Conservation (phyloP, 2,329 filamentous ascomycete species). For the Albifimbria verrucaria region DNA sequence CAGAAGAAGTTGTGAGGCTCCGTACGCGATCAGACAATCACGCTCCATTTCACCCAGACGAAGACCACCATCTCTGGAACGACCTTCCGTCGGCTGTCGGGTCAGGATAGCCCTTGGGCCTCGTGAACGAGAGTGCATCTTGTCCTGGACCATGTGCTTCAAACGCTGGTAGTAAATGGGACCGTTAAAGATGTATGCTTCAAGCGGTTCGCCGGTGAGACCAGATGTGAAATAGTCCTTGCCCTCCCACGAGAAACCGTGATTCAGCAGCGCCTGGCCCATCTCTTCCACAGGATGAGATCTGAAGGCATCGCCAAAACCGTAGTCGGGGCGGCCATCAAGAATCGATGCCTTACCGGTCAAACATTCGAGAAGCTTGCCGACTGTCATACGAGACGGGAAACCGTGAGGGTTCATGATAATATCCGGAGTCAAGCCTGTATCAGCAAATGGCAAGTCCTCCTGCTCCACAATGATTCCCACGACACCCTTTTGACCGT, state of each 20-base stretch:
- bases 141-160: constrained; percentile 99
- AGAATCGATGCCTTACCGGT: constrained; percentile 92
- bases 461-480: constrained; percentile 96
- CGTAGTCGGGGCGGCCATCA: constrained; percentile 82
- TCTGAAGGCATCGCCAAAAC: constrained; percentile 76
- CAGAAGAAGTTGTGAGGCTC: constrained; percentile 84
- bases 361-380: constrained; percentile 92
- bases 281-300: constrained; percentile 84
- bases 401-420: constrained; percentile 99
- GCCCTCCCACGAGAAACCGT: constrained; percentile 94
- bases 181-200: constrained; percentile 96
- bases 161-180: constrained; percentile 99
- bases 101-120: constrained; percentile 91
- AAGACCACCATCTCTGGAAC: constrained; percentile 86
- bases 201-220: constrained; percentile 88
- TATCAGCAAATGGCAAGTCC: constrained; percentile 93
- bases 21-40: constrained; percentile 96
- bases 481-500: constrained; percentile 97
- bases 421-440: constrained; percentile 90
- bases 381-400: constrained; percentile 98
- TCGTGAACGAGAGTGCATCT: constrained; percentile 94
- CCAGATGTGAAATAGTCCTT: constrained; percentile 96
- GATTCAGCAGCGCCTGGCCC: constrained; percentile 76
- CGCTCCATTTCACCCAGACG: constrained; percentile 98
- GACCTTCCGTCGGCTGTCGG: constrained; percentile 92